Conservation (phyloP, 225 moss, liverwort and hornwort genomes). For the Marchantia polymorpha region DNA sequence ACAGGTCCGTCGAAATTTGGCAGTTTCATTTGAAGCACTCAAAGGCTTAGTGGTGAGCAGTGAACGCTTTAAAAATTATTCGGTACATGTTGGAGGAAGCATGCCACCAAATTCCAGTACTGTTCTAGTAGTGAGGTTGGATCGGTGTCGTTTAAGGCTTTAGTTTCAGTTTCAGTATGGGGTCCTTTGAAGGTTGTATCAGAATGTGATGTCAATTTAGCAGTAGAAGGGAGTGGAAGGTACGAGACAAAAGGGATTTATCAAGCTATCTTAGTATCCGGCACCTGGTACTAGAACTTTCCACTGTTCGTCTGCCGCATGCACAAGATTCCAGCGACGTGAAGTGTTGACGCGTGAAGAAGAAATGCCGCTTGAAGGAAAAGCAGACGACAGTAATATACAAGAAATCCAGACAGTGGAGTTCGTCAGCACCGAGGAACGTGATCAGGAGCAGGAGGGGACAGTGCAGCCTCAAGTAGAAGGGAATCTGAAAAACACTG, state of each 20-base stretch:
- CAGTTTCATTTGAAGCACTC: constrained; percentile 6
- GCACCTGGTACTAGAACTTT: not conserved
- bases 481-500: too few species aligned
- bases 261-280: not conserved
- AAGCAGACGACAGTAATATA: too few species aligned
- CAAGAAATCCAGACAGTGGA: too few species aligned
- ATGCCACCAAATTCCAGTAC: not conserved
- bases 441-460: too few species aligned
- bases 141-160: too few species aligned
- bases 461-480: too few species aligned
- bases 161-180: not conserved
- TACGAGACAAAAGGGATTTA: not conserved
- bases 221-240: not conserved
- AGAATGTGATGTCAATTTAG: not conserved
- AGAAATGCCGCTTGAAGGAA: too few species aligned
- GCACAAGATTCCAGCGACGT: too few species aligned
- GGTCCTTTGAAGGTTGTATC: not conserved
- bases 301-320: not conserved
- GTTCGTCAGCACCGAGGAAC: too few species aligned
- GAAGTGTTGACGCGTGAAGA: too few species aligned
- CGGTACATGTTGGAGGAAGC: constrained; percentile 30
- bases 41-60: constrained; percentile 11
- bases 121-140: not conserved
- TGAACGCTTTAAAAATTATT: not conserved
- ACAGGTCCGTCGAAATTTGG: constrained; percentile 38